phyloP scores from a whole-genome alignment of 306 rosid genomes.

The Quercus gilva region DNA sequence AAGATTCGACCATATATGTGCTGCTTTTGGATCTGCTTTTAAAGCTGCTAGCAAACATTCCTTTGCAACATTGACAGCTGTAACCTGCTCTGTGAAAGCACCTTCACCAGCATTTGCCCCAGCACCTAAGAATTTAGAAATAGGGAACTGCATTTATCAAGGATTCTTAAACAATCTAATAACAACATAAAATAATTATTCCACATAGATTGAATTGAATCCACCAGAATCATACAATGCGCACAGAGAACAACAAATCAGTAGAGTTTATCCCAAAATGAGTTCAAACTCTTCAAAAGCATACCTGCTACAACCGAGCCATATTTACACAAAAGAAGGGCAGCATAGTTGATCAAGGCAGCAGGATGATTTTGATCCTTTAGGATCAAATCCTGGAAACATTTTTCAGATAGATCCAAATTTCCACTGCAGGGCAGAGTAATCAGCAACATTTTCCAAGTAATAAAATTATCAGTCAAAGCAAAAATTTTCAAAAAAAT shows the following conservation, averaged over 20 bases:
- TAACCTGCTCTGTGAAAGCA: constrained; percentile 49
- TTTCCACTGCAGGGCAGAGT: constrained; percentile 62
- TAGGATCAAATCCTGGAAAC: constrained; percentile 82
- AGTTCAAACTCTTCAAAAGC: constrained; percentile 12
- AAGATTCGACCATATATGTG: constrained; percentile 91
- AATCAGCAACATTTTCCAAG: constrained; percentile 14
- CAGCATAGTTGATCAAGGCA: constrained; percentile 81
- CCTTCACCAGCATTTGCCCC: constrained; percentile 80
- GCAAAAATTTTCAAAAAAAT: background rate
- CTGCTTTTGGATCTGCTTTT: constrained; percentile 80
- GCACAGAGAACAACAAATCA: background rate
- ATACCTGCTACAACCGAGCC: constrained; percentile 89
- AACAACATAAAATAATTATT: constrained; percentile 7
- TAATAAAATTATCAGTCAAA: background rate
- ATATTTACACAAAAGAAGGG: constrained; percentile 74
- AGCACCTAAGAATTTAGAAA: constrained; percentile 56
- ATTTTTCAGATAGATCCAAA: constrained; percentile 72
- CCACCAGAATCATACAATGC: background rate
- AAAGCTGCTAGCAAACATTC: constrained; percentile 86
- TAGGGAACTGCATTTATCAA: constrained; percentile 3
- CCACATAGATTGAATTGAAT: constrained; percentile 12
- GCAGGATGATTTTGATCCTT: constrained; percentile 97
- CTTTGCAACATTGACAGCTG: constrained; percentile 75
- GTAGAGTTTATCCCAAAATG: background rate
- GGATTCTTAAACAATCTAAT: constrained; percentile 21